Evolutionary conservation across 2,329 filamentous ascomycete genomes (phyloP).

Genomic region (Botrytis sinoallii): DNA sequence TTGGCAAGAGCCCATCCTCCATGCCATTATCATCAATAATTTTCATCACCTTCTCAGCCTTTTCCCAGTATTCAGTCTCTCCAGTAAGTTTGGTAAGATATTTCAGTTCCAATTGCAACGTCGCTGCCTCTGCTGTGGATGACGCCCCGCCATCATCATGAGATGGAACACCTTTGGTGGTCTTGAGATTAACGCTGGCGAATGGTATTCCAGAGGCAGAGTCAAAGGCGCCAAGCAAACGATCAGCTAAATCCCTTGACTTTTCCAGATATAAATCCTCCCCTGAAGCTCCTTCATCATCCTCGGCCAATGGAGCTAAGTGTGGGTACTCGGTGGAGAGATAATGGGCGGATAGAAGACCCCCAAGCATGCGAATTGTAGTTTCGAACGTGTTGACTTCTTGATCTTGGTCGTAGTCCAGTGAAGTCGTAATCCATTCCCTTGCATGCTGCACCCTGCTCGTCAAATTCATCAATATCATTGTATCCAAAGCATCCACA

Average conservation of each 20-base stretch:
- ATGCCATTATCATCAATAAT: conserved; percentile 79
- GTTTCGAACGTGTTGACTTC: conserved; percentile 98
- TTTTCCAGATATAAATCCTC: conserved; percentile 96
- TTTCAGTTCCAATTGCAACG: conserved; percentile 92
- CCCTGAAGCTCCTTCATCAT: conserved; percentile 68
- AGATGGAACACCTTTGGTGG: conserved; percentile 70
- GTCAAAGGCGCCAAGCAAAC: conserved; percentile 83
- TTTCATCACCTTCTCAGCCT: conserved; percentile 86
- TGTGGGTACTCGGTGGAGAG: conserved; percentile 79
- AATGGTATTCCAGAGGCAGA: conserved; percentile 83
- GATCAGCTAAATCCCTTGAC: conserved; percentile 86
- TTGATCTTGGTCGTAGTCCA: conserved; percentile 88
- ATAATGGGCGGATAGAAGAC: conserved; percentile 89
- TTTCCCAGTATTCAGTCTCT: conserved; percentile 88
- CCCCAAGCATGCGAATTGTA: conserved; percentile 95
- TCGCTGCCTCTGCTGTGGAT: conserved; percentile 90
- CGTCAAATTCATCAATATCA: conserved; percentile 98
- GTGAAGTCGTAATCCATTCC: conserved; percentile 78
- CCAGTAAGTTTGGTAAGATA: conserved; percentile 94
- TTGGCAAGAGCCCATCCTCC: conserved; percentile 82
- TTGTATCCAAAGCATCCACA: conserved; percentile 88
- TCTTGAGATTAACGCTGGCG: conserved; percentile 84
- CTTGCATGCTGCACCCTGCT: conserved; percentile 78
- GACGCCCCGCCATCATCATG: conserved; percentile 84
- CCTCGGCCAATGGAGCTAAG: conserved; percentile 70